Conservation (phyloP, 257 asterid species). For the Sherardia arvensis region DNA sequence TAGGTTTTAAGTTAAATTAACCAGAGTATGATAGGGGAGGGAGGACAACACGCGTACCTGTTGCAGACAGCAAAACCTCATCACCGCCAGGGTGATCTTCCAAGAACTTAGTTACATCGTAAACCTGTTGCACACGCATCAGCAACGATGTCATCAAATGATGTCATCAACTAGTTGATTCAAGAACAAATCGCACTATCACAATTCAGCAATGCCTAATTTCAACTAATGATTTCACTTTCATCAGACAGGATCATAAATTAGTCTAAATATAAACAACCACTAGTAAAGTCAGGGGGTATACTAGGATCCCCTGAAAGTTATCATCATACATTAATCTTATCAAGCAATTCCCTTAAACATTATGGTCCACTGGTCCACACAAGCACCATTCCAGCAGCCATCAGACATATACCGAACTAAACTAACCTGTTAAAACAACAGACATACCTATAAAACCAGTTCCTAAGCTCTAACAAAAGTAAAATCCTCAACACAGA, state of each 20-base stretch:
- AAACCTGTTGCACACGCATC: slow-evolving; percentile 38
- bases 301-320: no score
- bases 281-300: no score
- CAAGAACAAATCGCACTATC: no score
- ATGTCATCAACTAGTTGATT: background rate
- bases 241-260: background rate
- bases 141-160: background rate
- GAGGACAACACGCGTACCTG: slow-evolving; percentile 33
- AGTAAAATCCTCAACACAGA: background rate
- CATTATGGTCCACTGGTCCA: no score
- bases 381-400: no score
- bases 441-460: no score
- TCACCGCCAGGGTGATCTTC: slow-evolving; percentile 98
- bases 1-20: no score
- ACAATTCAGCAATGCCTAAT: background rate
- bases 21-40: background rate
- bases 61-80: slow-evolving; percentile 70
- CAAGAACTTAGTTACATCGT: slow-evolving; percentile 74
- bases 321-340: background rate
- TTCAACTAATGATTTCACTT: background rate
- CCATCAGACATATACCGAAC: no score
- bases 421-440: no score
- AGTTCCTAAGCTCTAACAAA: no score
- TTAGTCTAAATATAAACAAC: no score
- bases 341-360: background rate